These are phyloP conservation scores for Rhazya stricta DNA, from an alignment of 257 asterid genomes.

Conservation along the genomic window DNA sequence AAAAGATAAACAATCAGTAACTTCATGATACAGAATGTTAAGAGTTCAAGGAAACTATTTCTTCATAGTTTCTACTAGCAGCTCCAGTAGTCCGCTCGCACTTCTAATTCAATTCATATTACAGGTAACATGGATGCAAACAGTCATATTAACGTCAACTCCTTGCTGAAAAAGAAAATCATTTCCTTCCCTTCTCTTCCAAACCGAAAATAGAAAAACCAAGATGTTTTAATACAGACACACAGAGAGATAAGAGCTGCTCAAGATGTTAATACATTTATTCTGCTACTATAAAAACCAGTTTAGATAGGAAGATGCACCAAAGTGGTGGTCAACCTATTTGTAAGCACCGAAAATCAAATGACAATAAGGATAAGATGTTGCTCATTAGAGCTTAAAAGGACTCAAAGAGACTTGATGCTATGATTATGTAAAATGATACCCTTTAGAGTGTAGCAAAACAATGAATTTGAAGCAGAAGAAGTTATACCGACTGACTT, in stretches of 20 bases:
- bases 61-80: neutral
- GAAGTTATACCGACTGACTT: conserved; percentile 64
- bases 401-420: neutral
- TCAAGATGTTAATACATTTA: neutral
- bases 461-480: neutral
- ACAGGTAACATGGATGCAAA: neutral
- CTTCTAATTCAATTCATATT: neutral
- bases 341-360: neutral
- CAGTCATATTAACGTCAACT: neutral
- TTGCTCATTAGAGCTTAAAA: neutral
- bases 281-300: neutral
- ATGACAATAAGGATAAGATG: neutral
- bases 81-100: neutral
- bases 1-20: neutral
- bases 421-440: neutral
- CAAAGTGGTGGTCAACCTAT: neutral
- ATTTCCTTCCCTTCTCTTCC: neutral
- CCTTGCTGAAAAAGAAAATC: neutral
- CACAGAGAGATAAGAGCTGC: too few relatives aligned
- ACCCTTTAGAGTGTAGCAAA: neutral
- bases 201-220: neutral
- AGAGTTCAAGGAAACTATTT: neutral
- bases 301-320: conserved; percentile 4
- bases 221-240: neutral
- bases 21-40: neutral